Evolutionary conservation across 2,329 filamentous ascomycete species (phyloP), one percentile per base, ranked within the genome.

Genomic region (Aquanectria penicillioides): DNA sequence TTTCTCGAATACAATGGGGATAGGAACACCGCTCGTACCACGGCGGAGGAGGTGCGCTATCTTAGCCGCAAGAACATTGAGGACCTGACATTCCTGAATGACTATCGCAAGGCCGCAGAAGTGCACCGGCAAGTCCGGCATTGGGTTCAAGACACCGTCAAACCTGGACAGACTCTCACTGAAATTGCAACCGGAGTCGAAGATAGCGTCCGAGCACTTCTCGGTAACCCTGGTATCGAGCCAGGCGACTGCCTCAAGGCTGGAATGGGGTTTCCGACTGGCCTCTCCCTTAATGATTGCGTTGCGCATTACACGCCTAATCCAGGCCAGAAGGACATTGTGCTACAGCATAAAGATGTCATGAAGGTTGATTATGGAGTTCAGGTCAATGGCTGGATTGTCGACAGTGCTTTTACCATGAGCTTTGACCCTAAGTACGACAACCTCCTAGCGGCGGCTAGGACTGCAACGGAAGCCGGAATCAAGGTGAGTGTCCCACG

Each of bases 281-380:
- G 92, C 48, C 78, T 95, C 37, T 92, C 89, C 71, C 82, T 95
- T 64, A 93, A 95, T 75, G 85, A 94, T 70, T 89, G 89, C 59
- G 90, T 90, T 1, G 92, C 92, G 1, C 92, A 95, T 76, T 95
- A 90, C 73, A 93, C 89, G 4, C 92, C 92, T 0, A 95, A 94
- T 69, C 88, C 90, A 0, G 91, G 91, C 17, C 93, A 94, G 74
- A 90, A 91, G 68, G 69, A 73, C 6, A 82, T 89, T 34, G 75
- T 92, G 10, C 78, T 94, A 29, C 80, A 89, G 66, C 73, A 87
- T 38, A 81, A 85, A 56, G 90, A 94, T 73, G 89, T 94, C 23
- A 83, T 93, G 81, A 93, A 91, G 73, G 86, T 93, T 9, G 90
- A 93, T 69, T 90, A 91, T 68, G 90, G 90, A 38, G 90, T 93